phyloP scores from a whole-genome alignment of 108 stramenopile genomes.

The Pseudonitzschia delicatissima region DNA sequence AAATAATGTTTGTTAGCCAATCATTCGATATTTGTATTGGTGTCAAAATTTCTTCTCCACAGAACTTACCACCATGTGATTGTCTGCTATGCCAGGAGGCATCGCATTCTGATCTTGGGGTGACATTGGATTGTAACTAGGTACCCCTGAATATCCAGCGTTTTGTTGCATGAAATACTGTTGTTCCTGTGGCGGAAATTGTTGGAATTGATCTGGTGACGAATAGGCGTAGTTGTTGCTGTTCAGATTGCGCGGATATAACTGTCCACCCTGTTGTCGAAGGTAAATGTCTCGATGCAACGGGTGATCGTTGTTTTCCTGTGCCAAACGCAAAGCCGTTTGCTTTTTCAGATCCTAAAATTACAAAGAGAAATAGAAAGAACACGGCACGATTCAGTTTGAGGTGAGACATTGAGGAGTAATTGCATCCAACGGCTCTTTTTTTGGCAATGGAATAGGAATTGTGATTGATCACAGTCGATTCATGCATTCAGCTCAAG shows the following conservation, averaged over 20 bases:
- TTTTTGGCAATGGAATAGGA: too few species aligned
- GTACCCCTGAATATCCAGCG: background rate
- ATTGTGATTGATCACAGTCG: too few species aligned
- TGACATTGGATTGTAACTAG: background rate
- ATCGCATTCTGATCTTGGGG: slow-evolving; percentile 2
- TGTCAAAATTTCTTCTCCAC: background rate
- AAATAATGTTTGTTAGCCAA: background rate
- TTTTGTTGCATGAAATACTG: background rate
- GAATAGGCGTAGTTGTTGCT: background rate
- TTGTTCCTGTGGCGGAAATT: background rate
- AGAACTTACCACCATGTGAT: background rate
- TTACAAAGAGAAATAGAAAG: background rate
- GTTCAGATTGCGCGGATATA: background rate
- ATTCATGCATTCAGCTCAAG: too few species aligned
- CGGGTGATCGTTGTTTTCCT: slow-evolving; percentile 40
- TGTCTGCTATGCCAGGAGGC: background rate
- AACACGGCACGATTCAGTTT: too few species aligned
- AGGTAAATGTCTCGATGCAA: background rate
- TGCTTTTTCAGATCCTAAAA: slow-evolving; percentile 74
- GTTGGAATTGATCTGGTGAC: background rate
- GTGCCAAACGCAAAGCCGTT: slow-evolving; percentile 59
- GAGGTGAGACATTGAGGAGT: too few species aligned
- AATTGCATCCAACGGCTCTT: too few species aligned
- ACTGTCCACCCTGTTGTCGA: background rate
- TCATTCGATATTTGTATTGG: too few species aligned